Evolutionary conservation across 169 alveolate species (phyloP), one percentile per base, ranked within the genome.

Genomic region (Babesia ovata): DNA sequence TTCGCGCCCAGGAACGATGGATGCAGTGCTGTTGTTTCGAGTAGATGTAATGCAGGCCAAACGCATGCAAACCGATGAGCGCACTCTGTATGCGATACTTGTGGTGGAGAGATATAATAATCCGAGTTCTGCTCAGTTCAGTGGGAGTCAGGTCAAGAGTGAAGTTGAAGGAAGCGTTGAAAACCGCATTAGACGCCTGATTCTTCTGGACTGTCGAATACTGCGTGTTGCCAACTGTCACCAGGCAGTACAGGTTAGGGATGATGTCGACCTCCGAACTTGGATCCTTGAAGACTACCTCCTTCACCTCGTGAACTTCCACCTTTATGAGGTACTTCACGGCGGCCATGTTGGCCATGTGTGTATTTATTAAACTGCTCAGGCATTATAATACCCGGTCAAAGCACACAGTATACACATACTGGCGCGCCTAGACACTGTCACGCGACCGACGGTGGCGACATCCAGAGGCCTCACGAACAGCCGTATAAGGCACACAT

Each of bases 301-400:
- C 96, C 82, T 91, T 88, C 48, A 91, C 89, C 76, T 92, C 96
- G 54, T 92, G 95, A 11, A 92, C 84, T 16, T 92, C 96, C 48
- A 92, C 94, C 86, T 92, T 92, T 50, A 92, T 89, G 45, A 75
- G 86, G 75, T 92, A 92, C 75, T 79, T 83, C 57, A 70, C 76
- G 46, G 65, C 28, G 62, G 71, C 84, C 88, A 81, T 81, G 28
- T 39, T 78, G 66, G 46, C 70, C 67, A 44, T 22, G 76, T 63
- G 73, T 63, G 29, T n/a, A 48, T 21, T 48, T 45, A 44, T 11
- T 22, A 16, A 1, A 53, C 8, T 58, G 63, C 17, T 9, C 36
- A 28, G 33, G 66, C 63, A 52, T 24, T 12, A 29, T 52, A 67
- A 17, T 3, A 8, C 76, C 28, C 36, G 19, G 11, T 4, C 63